phyloP scores from a whole-genome alignment of 1,139 yeast species.

The Protomyces pachydermus region DNA sequence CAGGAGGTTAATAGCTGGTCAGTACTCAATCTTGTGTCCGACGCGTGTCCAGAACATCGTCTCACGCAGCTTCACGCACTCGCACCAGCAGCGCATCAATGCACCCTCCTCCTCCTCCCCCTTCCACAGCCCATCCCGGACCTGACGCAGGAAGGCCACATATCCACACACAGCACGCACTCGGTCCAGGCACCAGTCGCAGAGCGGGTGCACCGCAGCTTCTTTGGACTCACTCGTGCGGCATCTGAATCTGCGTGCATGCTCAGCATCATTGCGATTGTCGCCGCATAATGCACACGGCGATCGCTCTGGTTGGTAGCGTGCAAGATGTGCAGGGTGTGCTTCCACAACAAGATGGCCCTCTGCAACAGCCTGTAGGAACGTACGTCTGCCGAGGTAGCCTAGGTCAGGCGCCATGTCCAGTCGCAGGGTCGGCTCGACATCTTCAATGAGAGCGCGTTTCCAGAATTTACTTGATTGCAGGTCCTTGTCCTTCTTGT shows the following conservation, averaged over 20 bases:
- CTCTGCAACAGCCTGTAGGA: constrained; percentile 65
- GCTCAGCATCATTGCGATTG: constrained; percentile 26
- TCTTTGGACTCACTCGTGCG: constrained; percentile 37
- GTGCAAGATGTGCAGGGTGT: constrained; percentile 48
- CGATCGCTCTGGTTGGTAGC: constrained; percentile 30
- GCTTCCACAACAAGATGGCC: constrained; percentile 85
- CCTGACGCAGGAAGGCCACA: constrained; percentile 63
- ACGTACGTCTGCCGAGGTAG: constrained; percentile 55
- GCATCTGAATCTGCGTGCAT: constrained; percentile 25
- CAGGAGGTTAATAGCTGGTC: neutral
- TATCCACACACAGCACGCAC: constrained; percentile 75
- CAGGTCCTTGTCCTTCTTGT: constrained; percentile 12
- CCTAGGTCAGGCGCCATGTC: constrained; percentile 59
- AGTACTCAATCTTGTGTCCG: constrained; percentile 45
- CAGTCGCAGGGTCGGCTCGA: constrained; percentile 63
- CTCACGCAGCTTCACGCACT: constrained; percentile 52
- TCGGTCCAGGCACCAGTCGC: constrained; percentile 74
- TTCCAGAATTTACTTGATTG: constrained; percentile 59
- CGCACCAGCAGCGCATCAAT: constrained; percentile 52
- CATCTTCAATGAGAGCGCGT: constrained; percentile 65
- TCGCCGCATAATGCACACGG: constrained; percentile 35
- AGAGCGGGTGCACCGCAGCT: constrained; percentile 56
- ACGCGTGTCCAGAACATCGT: constrained; percentile 78
- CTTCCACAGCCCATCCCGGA: constrained; percentile 54
- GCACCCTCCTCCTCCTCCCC: constrained; percentile 37